phyloP scores from a whole-genome alignment of 2,329 filamentous ascomycete species.

The Sporothrix brasiliensis region DNA sequence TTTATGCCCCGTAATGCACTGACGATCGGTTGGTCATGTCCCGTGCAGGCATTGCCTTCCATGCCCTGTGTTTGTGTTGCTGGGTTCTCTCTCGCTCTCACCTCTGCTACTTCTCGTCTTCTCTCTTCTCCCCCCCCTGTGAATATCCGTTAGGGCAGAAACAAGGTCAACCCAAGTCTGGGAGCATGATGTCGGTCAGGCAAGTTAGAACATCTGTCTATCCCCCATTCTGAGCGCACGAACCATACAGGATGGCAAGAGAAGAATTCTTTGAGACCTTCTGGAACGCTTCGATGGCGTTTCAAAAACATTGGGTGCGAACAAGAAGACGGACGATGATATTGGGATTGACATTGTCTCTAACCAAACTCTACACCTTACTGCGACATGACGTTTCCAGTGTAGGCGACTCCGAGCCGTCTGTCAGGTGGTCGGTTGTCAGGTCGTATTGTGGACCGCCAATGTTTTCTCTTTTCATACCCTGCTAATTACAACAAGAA shows the following conservation, averaged over 20 bases:
- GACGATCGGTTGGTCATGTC: slow-evolving; percentile 6
- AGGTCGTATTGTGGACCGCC: neutral
- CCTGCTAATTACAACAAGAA: slow-evolving; percentile 15
- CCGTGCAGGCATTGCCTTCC: neutral
- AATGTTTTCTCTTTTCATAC: too few relatives aligned
- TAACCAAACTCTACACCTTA: neutral
- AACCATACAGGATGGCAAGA: too few relatives aligned
- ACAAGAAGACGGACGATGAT: neutral
- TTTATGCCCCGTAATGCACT: slow-evolving; percentile 4
- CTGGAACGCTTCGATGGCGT: slow-evolving; percentile 24
- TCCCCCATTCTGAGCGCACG: too few relatives aligned
- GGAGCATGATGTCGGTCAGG: slow-evolving; percentile 15
- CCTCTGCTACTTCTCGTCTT: neutral
- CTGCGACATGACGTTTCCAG: neutral
- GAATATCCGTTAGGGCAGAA: neutral
- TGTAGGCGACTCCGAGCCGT: slow-evolving; percentile 14
- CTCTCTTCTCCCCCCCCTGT: neutral
- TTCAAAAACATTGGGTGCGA: slow-evolving; percentile 1
- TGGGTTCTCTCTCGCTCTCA: neutral
- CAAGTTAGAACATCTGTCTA: neutral
- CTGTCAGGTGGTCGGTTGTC: neutral
- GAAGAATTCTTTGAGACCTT: slow-evolving; percentile 1
- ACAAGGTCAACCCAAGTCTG: neutral
- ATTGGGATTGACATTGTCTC: neutral
- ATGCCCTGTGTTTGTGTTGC: too few relatives aligned